Base-by-base conservation (phyloP, 257 asterid genomes). In the Nicotiana obtusifolia region DNA sequence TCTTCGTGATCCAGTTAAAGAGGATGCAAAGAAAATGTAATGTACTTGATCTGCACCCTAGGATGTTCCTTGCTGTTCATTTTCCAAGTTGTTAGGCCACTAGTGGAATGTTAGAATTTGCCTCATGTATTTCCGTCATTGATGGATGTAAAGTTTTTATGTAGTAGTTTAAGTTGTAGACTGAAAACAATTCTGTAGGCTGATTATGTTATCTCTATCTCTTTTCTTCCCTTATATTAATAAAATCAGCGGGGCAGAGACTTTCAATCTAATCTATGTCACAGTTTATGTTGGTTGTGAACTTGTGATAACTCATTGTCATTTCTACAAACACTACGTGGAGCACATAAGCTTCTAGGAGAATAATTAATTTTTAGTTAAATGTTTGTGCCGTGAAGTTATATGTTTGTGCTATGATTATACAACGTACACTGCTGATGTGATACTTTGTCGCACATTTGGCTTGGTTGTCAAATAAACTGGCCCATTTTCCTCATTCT, bases 1-100 rank as follows among this genome's bases (percentile, higher is more conserved):
- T 28, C 99, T 96, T 30, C 95, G 95, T 7, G 94, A 94, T 80
- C 99, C 99, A 8, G 66, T 78, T 41, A 90, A 91, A 80, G 97
- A 90, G 35, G 94, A 92, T 41, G 82, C 89, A 89, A 94, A 93
- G 88, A 90, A 89, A 85, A 83, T 87, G 62, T 91, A 86, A 85
- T 52, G 80, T 71, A 8, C n/a, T 44, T 49, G 71, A 67, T 44
- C 30, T 60, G 78, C 60, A 14, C 0, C 13, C 61, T 47, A 73
- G 79, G 79, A 47, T 47, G 79, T 44, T 47, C 60, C 61, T 44
- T 44, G 0, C 41, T 37, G 57, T 41, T 68, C 77, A 68, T 68
- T 68, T n/a, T 41, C 77, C 59, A 15, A 24, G 79, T 14, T 62
- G 68, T 64, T 28, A 28, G 41, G 41, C 15, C 4, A 28, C 69